A percentile compares a stretch with the other conserved stretches of the same genome.
Evolutionary conservation across 352 stramenopile species (phyloP).

Genomic region (Lagenidium sp.): DNA sequence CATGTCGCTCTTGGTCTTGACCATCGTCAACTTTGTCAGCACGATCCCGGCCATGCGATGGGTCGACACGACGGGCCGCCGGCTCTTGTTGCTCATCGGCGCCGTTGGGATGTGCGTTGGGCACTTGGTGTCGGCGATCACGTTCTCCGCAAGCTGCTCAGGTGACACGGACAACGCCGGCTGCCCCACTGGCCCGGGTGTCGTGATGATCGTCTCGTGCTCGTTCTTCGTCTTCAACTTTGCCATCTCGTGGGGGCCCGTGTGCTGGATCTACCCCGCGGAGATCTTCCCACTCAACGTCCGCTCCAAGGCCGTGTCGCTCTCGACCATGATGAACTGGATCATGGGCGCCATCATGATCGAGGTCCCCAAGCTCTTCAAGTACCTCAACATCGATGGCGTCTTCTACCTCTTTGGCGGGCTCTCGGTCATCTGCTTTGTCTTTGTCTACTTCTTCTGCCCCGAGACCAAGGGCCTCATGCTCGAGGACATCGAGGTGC

Average conservation of each 20-base stretch:
- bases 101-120: slow-evolving; percentile 32
- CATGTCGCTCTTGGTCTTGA: slow-evolving; percentile 22
- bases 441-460: slow-evolving; percentile 31
- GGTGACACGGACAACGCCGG: slow-evolving; percentile 14
- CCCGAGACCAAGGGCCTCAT: slow-evolving; percentile 29
- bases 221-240: slow-evolving; percentile 44
- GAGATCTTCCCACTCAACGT: slow-evolving; percentile 50
- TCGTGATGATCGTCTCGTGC: slow-evolving; percentile 25
- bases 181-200: slow-evolving; percentile 13
- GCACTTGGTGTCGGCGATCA: slow-evolving; percentile 23
- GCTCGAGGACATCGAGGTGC: slow-evolving; percentile 27
- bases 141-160: slow-evolving; percentile 26
- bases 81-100: slow-evolving; percentile 24
- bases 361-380: slow-evolving; percentile 35
- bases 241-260: slow-evolving; percentile 39
- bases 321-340: slow-evolving; percentile 20
- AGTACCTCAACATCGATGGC: slow-evolving; percentile 29
- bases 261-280: slow-evolving; percentile 49
- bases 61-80: slow-evolving; percentile 29
- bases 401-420: slow-evolving; percentile 47
- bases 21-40: slow-evolving; percentile 25
- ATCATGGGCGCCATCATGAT: slow-evolving; percentile 23
- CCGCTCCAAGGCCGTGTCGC: slow-evolving; percentile 28
- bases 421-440: slow-evolving; percentile 17
- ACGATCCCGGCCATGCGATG: slow-evolving; percentile 30